Percentiles rank a stretch among this genome's conserved stretches.
These are phyloP conservation scores for Hevea brasiliensis DNA, from an alignment of 345 rosid species.

Conservation along the genomic window DNA sequence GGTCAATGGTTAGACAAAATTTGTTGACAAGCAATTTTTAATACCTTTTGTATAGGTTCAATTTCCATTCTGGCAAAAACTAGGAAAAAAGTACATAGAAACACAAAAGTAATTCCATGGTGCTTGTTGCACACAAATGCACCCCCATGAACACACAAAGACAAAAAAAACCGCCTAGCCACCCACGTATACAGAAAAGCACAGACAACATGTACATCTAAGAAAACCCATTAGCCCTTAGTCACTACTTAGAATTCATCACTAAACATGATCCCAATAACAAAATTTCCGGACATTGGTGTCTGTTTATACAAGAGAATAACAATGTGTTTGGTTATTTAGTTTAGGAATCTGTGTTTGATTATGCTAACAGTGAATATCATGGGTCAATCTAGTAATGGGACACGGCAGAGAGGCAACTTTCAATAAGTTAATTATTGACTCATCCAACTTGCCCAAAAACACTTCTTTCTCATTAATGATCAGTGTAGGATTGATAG, in stretches of 20 bases:
- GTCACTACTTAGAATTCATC: neutral
- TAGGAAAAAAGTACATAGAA: neutral
- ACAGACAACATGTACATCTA: neutral
- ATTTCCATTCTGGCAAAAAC: neutral
- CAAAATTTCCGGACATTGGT: too few relatives aligned
- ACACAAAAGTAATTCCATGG: neutral
- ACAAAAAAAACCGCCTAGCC: neutral
- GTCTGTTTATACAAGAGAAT: neutral
- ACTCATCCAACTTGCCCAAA: neutral
- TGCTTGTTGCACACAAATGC: neutral
- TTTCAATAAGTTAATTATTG: neutral
- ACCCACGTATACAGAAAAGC: neutral
- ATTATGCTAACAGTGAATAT: too few relatives aligned
- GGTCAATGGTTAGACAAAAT: too few relatives aligned
- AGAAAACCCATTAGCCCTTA: neutral
- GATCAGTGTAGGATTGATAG: neutral
- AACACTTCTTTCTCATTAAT: neutral
- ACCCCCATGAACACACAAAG: too few relatives aligned
- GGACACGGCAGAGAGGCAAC: neutral
- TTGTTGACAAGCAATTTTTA: neutral
- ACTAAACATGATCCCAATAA: neutral
- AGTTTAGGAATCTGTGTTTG: too few relatives aligned
- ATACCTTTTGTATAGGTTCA: neutral
- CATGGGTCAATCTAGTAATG: neutral
- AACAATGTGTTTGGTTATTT: too few relatives aligned